Evolutionary conservation across 192 early-diverging fungal species (phyloP).

Genomic region (Podila horticola): DNA sequence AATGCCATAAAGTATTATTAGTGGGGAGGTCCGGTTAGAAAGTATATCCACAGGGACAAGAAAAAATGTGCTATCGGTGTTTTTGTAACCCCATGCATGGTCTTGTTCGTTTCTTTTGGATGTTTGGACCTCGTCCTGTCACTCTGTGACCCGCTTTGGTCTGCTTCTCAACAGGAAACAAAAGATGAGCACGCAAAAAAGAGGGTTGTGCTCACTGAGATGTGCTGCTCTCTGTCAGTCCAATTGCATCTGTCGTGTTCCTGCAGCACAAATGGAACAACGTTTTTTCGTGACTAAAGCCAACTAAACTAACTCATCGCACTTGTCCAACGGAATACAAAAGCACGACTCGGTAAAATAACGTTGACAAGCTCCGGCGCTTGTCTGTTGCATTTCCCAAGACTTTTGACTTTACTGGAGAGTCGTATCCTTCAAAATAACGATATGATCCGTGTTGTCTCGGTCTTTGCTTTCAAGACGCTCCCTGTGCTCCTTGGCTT

Average conservation of each 20-base stretch:
- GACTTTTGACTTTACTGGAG: too few species aligned
- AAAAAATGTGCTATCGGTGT: too few species aligned
- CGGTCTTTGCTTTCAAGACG: too few species aligned
- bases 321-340: too few species aligned
- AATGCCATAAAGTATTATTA: constrained; percentile 24
- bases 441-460: too few species aligned
- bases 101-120: background rate
- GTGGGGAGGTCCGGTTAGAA: constrained; percentile 27
- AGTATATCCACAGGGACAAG: background rate
- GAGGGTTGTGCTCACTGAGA: background rate
- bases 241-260: background rate
- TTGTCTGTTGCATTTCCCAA: too few species aligned
- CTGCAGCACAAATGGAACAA: background rate
- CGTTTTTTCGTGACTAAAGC: background rate
- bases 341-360: too few species aligned
- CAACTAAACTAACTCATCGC: too few species aligned
- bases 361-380: too few species aligned
- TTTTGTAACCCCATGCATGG: too few species aligned
- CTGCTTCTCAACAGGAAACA: background rate
- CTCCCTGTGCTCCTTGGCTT: too few species aligned
- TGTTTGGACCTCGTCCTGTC: constrained; percentile 5
- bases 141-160: background rate
- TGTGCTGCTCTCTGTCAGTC: background rate
- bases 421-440: too few species aligned
- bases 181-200: background rate